phyloP scores from a whole-genome alignment of 1,284 basidiomycete genomes.

The Ustilago shanxiensis region DNA sequence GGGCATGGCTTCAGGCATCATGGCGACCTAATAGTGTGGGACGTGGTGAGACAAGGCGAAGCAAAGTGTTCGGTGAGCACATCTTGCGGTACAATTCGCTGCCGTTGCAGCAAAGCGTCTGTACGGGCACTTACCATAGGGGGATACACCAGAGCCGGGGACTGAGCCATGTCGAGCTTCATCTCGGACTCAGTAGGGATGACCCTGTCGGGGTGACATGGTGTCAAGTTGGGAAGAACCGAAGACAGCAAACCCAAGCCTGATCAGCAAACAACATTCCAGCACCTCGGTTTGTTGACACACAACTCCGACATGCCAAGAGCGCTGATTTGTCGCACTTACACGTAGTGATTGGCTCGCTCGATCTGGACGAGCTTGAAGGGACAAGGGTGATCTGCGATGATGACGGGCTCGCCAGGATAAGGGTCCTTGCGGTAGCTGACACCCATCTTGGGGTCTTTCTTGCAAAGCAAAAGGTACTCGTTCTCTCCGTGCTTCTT shows the following conservation, averaged over 20 bases:
- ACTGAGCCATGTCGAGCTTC: constrained; percentile 7
- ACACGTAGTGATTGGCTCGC: not conserved
- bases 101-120: no score
- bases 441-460: not conserved
- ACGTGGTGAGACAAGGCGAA: no score
- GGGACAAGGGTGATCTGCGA: not conserved
- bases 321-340: not conserved
- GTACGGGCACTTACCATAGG: constrained; percentile 7
- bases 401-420: not conserved
- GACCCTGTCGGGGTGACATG: not conserved
- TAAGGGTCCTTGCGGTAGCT: not conserved
- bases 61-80: not conserved
- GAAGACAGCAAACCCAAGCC: no score
- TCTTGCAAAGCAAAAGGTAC: constrained; percentile 10
- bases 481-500: constrained; percentile 3
- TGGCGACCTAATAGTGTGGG: not conserved
- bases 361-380: not conserved
- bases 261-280: no score
- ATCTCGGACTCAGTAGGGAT: not conserved
- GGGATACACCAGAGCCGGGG: constrained; percentile 9
- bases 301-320: no score
- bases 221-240: no score
- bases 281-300: no score
- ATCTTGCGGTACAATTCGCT: no score
- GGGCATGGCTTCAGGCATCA: constrained; percentile 1